phyloP scores from a whole-genome alignment of 192 early-diverging fungal species.

The Gaertneriomyces semiglobifer region DNA sequence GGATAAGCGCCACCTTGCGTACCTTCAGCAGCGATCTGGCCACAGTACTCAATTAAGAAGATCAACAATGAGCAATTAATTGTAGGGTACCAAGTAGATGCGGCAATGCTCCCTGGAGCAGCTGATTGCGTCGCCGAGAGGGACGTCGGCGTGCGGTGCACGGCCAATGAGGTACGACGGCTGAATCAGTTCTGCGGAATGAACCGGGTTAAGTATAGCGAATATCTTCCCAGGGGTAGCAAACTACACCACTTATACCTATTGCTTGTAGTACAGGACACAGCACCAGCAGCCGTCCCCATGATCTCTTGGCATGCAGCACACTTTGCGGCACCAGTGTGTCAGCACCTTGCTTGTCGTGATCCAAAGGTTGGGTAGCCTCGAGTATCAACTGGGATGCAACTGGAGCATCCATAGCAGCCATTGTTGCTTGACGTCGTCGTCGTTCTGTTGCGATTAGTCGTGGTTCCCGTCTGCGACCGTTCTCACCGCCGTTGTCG shows the following conservation, averaged over 20 bases:
- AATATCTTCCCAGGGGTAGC: neutral
- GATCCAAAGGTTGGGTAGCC: no score
- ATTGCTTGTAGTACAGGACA: neutral
- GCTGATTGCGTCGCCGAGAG: neutral
- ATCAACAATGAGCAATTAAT: neutral
- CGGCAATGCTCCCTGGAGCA: conserved; percentile 22
- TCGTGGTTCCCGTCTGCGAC: no score
- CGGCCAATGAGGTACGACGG: conserved; percentile 12
- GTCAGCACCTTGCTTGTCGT: no score
- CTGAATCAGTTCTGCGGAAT: conserved; percentile 10
- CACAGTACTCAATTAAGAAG: neutral
- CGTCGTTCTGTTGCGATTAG: no score
- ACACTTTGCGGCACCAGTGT: no score
- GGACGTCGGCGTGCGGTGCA: conserved; percentile 7
- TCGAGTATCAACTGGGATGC: no score
- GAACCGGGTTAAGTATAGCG: neutral
- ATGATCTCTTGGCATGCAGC: neutral
- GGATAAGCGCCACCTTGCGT: conserved; percentile 18
- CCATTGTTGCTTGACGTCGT: no score
- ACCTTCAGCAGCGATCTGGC: neutral
- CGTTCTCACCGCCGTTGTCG: no score
- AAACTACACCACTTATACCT: neutral
- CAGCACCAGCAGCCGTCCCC: conserved; percentile 7
- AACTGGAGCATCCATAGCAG: no score
- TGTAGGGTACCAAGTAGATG: conserved; percentile 2